A percentile compares a stretch with the other conserved stretches of the same genome.
Evolutionary conservation across 495 filamentous ascomycete genomes (phyloP).

Genomic region (Trichocladium uniseriatum): DNA sequence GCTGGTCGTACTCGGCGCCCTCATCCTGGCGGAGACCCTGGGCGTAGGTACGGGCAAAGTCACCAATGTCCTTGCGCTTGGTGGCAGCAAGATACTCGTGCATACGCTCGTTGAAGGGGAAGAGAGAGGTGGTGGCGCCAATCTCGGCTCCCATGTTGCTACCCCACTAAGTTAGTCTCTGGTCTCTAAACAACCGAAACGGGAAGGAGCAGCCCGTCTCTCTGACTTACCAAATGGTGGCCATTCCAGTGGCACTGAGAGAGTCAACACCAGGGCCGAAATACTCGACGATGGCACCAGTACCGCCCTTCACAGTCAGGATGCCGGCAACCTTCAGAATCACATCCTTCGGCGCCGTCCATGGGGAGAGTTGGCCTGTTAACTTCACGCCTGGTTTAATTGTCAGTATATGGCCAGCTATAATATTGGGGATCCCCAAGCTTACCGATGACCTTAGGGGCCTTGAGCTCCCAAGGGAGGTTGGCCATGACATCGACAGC

Average conservation of each 20-base stretch:
- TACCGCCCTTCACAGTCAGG: constrained; percentile 96
- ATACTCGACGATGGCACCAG: constrained; percentile 95
- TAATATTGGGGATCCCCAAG: too few relatives aligned
- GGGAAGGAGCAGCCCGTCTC: too few relatives aligned
- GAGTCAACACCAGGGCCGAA: constrained; percentile 66
- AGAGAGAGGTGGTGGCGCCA: constrained; percentile 94
- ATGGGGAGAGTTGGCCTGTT: constrained; percentile 82
- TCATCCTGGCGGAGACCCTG: constrained; percentile 82
- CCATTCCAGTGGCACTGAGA: constrained; percentile 48
- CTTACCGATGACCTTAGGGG: constrained; percentile 94
- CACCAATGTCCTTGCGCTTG: constrained; percentile 82
- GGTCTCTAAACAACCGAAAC: too few relatives aligned
- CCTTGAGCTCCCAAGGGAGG: constrained; percentile 97
- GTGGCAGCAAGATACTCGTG: constrained; percentile 91
- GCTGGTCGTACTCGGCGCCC: constrained; percentile 92
- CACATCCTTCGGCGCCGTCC: constrained; percentile 94
- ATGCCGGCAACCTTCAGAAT: constrained; percentile 98
- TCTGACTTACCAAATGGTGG: constrained; percentile 60
- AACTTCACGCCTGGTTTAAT: constrained; percentile 93
- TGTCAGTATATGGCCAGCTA: too few relatives aligned
- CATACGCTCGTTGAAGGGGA: constrained; percentile 98
- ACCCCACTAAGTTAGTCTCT: too few relatives aligned
- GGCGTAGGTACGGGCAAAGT: constrained; percentile 77
- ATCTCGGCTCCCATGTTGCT: constrained; percentile 87
- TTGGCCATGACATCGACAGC: constrained; percentile 98